Percentiles rank a stretch among this genome's conserved stretches.
Evolutionary conservation across 345 rosid species (phyloP).

Genomic region (Eucalyptus paniculata): DNA sequence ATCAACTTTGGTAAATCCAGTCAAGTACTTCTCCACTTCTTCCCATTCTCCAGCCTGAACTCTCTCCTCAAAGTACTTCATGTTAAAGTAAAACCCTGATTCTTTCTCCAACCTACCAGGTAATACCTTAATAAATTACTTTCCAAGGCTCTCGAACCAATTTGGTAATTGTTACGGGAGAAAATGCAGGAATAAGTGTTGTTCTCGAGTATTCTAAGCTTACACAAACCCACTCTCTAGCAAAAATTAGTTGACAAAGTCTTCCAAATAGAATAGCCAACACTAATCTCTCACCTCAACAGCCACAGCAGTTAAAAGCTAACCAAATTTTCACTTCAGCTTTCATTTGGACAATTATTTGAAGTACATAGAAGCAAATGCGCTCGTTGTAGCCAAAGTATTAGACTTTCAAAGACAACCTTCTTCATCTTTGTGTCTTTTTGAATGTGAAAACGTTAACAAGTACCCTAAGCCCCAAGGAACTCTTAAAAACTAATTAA

Average conservation of each 20-base stretch:
- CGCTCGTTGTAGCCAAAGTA: not conserved
- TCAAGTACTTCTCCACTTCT: constrained; percentile 53
- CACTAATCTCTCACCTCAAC: not conserved
- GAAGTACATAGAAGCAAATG: not conserved
- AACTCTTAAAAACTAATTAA: not conserved
- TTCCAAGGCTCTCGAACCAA: not conserved
- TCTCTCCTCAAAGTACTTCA: constrained; percentile 63
- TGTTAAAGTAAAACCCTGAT: constrained; percentile 59
- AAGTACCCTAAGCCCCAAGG: not conserved
- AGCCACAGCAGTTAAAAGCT: not conserved
- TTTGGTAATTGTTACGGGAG: not conserved
- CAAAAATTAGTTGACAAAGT: not conserved
- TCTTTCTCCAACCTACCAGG: constrained; percentile 51
- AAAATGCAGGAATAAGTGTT: not conserved
- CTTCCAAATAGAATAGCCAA: not conserved
- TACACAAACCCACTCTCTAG: not conserved
- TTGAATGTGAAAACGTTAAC: not conserved
- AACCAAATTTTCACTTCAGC: not conserved
- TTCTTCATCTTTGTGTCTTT: not conserved
- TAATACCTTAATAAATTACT: not conserved
- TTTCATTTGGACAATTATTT: not conserved
- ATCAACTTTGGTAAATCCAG: constrained; percentile 61
- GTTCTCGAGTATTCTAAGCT: not conserved
- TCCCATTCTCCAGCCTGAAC: constrained; percentile 71
- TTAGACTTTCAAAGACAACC: not conserved